Conservation (phyloP, 169 alveolate genomes). For the Eimeria praecox region DNA sequence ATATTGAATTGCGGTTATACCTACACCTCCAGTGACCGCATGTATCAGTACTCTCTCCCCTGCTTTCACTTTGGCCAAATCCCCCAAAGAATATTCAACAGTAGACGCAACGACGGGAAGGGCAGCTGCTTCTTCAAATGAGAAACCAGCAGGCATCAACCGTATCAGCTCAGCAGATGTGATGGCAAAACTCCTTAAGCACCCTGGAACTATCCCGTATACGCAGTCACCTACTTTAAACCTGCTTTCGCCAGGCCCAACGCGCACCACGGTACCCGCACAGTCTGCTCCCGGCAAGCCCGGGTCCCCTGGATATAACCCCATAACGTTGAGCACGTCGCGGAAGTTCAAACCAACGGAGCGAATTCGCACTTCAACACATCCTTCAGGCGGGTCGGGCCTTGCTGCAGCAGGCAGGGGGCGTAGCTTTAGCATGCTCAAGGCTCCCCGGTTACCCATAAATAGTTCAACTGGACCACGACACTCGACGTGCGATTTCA, state of each 20-base stretch:
- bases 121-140: slow-evolving; percentile 86
- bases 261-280: slow-evolving; percentile 85
- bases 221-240: slow-evolving; percentile 84
- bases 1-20: slow-evolving; percentile 86
- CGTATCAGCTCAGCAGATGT: slow-evolving; percentile 29
- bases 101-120: slow-evolving; percentile 87
- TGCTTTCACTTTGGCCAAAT: slow-evolving; percentile 85
- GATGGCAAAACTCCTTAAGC: slow-evolving; percentile 10
- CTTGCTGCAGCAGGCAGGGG: slow-evolving; percentile 78
- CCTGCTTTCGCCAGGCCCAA: slow-evolving; percentile 82
- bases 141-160: not conserved
- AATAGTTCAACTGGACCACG: slow-evolving; percentile 80
- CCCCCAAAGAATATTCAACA: slow-evolving; percentile 86
- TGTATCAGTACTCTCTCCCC: slow-evolving; percentile 86
- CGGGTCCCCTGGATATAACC: slow-evolving; percentile 90
- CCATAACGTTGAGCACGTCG: slow-evolving; percentile 87
- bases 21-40: slow-evolving; percentile 89
- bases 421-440: slow-evolving; percentile 79
- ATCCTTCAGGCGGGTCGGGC: slow-evolving; percentile 58
- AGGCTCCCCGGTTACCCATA: slow-evolving; percentile 83
- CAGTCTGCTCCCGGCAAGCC: slow-evolving; percentile 91
- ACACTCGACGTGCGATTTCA: slow-evolving; percentile 30
- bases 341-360: slow-evolving; percentile 87
- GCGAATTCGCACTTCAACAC: slow-evolving; percentile 81
- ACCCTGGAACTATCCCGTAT: slow-evolving; percentile 85